Percentiles rank a stretch among this genome's conserved stretches.
Evolutionary conservation across 179 eudicot genomes (phyloP).

Genomic region (Heliamphora pulchella): DNA sequence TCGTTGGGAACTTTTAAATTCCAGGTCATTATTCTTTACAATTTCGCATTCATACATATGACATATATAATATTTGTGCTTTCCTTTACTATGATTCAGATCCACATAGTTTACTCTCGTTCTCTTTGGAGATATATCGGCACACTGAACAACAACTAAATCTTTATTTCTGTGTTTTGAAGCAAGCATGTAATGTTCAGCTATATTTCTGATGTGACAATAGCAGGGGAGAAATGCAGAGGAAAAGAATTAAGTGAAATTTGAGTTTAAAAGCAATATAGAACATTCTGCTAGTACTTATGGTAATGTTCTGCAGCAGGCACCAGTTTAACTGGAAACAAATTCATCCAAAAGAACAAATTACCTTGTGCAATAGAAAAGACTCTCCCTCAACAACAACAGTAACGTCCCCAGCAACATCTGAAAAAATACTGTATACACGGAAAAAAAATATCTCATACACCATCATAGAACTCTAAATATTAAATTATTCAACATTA

Average conservation of each 20-base stretch:
- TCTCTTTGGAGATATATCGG: background rate
- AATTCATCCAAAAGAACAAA: background rate
- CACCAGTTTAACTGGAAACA: background rate
- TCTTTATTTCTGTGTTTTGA: background rate
- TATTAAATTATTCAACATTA: background rate
- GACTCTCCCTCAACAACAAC: conserved; percentile 46
- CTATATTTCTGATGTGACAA: background rate
- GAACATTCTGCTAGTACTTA: background rate
- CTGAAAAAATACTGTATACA: conserved; percentile 52
- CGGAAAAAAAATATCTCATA: background rate
- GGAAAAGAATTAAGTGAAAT: background rate
- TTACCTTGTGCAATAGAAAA: conserved; percentile 61
- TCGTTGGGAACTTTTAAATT: background rate
- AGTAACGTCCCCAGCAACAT: conserved; percentile 60
- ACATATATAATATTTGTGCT: background rate
- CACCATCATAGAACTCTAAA: background rate
- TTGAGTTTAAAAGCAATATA: background rate
- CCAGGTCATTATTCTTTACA: background rate
- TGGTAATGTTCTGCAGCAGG: background rate
- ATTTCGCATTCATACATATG: background rate
- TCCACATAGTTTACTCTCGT: background rate
- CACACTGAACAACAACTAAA: background rate
- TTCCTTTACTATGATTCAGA: background rate
- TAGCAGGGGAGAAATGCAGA: background rate
- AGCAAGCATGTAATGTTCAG: background rate